Percentiles rank a stretch among this genome's conserved stretches.
These are phyloP conservation scores for Penicillium paxilli DNA, from an alignment of 495 filamentous ascomycete species.

Conservation along the genomic window DNA sequence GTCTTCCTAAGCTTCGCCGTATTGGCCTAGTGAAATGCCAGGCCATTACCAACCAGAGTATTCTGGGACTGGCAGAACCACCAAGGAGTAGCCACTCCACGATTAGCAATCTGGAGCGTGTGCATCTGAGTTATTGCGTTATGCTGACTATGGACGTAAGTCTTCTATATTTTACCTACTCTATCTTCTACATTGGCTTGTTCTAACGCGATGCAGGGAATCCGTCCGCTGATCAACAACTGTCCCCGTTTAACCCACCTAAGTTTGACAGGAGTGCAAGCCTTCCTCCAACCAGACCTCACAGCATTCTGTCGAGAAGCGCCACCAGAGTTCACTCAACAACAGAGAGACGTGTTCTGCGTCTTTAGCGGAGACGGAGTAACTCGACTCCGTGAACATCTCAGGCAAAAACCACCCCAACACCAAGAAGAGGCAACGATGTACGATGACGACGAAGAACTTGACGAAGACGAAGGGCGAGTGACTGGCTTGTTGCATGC, in stretches of 20 bases:
- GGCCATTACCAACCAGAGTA: slow-evolving; percentile 84
- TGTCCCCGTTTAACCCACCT: slow-evolving; percentile 93
- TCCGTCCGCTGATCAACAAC: slow-evolving; percentile 82
- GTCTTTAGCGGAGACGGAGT: slow-evolving; percentile 94
- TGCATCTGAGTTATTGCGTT: slow-evolving; percentile 95
- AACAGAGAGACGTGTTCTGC: slow-evolving; percentile 93
- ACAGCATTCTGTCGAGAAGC: slow-evolving; percentile 82
- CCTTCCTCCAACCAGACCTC: slow-evolving; percentile 72
- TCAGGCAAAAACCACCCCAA: slow-evolving; percentile 54
- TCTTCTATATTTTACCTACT: background rate
- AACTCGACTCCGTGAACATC: slow-evolving; percentile 67
- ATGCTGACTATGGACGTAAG: slow-evolving; percentile 77
- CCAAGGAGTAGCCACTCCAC: slow-evolving; percentile 47
- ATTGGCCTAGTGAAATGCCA: slow-evolving; percentile 95
- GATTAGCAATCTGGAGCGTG: slow-evolving; percentile 75
- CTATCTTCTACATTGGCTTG: slow-evolving; percentile 11
- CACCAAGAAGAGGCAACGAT: slow-evolving; percentile 46
- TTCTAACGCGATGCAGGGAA: slow-evolving; percentile 61
- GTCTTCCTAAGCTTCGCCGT: slow-evolving; percentile 85
- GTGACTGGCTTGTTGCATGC: slow-evolving; percentile 58
- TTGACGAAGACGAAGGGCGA: slow-evolving; percentile 53
- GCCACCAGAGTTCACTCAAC: slow-evolving; percentile 88
- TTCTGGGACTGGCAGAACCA: slow-evolving; percentile 73
- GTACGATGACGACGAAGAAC: slow-evolving; percentile 58
- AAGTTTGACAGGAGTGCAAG: slow-evolving; percentile 91